A percentile compares a stretch with the other conserved stretches of the same genome.
Evolutionary conservation across 2,329 filamentous ascomycete species (phyloP).

Genomic region (Pseudofabraea citricarpa): DNA sequence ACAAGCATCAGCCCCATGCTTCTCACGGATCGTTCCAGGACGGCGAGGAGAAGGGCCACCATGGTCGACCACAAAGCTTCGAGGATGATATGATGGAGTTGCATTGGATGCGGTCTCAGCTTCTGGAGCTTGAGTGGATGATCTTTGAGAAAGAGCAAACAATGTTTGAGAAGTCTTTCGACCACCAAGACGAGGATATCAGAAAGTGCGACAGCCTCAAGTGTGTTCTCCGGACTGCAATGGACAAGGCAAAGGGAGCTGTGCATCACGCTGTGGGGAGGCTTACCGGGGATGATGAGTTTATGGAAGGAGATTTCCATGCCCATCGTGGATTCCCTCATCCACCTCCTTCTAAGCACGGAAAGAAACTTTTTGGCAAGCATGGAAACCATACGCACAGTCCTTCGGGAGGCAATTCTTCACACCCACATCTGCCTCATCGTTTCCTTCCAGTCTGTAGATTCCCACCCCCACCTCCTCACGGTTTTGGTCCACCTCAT

Average conservation of each 20-base stretch:
- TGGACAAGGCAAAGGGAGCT: conserved; percentile 33
- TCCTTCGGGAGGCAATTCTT: conserved; percentile 15
- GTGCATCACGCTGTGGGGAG: conserved; percentile 29
- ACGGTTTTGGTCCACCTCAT: conserved; percentile 9
- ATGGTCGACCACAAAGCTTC: conserved; percentile 26
- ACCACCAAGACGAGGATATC: conserved; percentile 29
- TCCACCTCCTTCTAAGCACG: conserved; percentile 18
- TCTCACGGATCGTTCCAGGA: background rate
- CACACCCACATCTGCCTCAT: conserved; percentile 20
- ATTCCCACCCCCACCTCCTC: conserved; percentile 20
- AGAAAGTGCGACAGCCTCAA: conserved; percentile 36
- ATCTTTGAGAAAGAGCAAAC: conserved; percentile 37
- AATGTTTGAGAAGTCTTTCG: conserved; percentile 27
- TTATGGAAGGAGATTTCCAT: conserved; percentile 10
- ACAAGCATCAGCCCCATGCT: background rate
- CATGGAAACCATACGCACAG: conserved; percentile 23
- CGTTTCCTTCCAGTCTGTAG: conserved; percentile 24
- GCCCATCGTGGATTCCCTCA: conserved; percentile 6
- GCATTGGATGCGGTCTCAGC: conserved; percentile 36
- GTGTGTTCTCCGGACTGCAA: conserved; percentile 37
- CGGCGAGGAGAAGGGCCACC: conserved; percentile 8
- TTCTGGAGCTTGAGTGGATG: conserved; percentile 35
- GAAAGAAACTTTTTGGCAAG: conserved; percentile 14
- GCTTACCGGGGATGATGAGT: conserved; percentile 13
- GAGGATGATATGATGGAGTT: conserved; percentile 41